These are phyloP conservation scores for Tanozyma kutaoensis DNA, from an alignment of 805 yeast genomes.

Conservation along the genomic window DNA sequence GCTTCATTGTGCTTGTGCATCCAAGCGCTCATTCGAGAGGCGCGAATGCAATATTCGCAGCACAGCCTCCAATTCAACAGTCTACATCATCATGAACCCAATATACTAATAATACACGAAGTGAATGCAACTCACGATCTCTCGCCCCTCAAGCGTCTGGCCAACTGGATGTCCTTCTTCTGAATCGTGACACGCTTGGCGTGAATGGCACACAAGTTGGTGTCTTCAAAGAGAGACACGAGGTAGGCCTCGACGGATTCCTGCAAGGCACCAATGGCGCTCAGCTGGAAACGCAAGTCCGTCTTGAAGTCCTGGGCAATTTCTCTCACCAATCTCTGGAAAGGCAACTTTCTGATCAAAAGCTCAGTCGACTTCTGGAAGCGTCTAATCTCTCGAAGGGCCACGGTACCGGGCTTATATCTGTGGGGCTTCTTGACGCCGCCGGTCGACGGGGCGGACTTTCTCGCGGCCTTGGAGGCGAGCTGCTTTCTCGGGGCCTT, in stretches of 20 bases:
- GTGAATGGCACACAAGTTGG: constrained; percentile 96
- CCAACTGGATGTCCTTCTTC: constrained; percentile 96
- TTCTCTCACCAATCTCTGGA: constrained; percentile 94
- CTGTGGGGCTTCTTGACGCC: constrained; percentile 94
- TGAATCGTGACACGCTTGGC: constrained; percentile 98
- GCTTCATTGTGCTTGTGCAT: too few species aligned
- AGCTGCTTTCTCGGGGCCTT: constrained; percentile 91
- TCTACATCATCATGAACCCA: too few species aligned
- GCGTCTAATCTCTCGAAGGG: constrained; percentile 93
- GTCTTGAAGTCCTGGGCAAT: constrained; percentile 91
- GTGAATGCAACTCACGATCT: constrained; percentile 40
- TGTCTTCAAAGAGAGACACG: constrained; percentile 92
- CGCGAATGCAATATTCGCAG: too few species aligned
- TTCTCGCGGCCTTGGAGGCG: constrained; percentile 89
- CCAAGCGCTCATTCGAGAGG: too few species aligned
- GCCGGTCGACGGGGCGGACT: constrained; percentile 83
- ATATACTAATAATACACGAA: too few species aligned
- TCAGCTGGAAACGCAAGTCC: constrained; percentile 91
- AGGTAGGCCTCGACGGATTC: constrained; percentile 98
- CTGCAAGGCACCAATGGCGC: constrained; percentile 95
- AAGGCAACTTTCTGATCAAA: constrained; percentile 90
- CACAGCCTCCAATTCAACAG: too few species aligned
- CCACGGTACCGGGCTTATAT: constrained; percentile 96
- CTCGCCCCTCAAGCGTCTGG: constrained; percentile 97
- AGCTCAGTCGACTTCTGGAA: constrained; percentile 94